Evolutionary conservation across 352 stramenopile species (phyloP).

Genomic region (Aphanomyces stellatus): DNA sequence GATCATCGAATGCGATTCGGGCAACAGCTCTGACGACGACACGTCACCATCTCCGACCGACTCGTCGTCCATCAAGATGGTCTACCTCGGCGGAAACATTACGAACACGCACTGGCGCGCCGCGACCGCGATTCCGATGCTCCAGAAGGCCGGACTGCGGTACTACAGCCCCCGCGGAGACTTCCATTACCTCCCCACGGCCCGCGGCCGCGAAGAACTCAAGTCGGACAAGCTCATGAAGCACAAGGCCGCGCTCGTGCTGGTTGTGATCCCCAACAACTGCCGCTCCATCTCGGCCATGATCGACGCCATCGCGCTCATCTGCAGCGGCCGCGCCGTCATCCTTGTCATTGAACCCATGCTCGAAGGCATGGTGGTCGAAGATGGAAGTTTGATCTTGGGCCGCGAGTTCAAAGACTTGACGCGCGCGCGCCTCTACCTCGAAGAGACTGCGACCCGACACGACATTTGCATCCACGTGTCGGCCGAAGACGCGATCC

Average conservation of each 20-base stretch:
- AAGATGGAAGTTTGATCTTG: slow-evolving; percentile 36
- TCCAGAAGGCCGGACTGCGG: slow-evolving; percentile 57
- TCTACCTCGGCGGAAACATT: slow-evolving; percentile 74
- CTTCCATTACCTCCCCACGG: slow-evolving; percentile 32
- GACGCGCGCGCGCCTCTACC: slow-evolving; percentile 57
- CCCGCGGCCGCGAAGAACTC: neutral
- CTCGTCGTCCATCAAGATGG: slow-evolving; percentile 14
- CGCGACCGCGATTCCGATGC: slow-evolving; percentile 54
- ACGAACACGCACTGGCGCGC: slow-evolving; percentile 64
- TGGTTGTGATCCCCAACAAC: slow-evolving; percentile 73
- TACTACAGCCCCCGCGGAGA: slow-evolving; percentile 71
- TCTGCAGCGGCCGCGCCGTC: slow-evolving; percentile 56
- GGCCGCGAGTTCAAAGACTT: slow-evolving; percentile 80
- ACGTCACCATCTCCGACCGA: slow-evolving; percentile 19
- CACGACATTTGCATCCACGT: slow-evolving; percentile 69
- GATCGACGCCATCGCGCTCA: slow-evolving; percentile 70
- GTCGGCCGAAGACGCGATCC: slow-evolving; percentile 48
- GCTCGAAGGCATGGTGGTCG: slow-evolving; percentile 40
- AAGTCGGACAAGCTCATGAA: slow-evolving; percentile 20
- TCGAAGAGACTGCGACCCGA: slow-evolving; percentile 78
- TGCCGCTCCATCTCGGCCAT: slow-evolving; percentile 72
- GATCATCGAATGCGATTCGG: slow-evolving; percentile 35
- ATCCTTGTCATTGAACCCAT: slow-evolving; percentile 72
- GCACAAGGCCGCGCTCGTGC: slow-evolving; percentile 48
- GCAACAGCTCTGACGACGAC: slow-evolving; percentile 27